Percentiles rank a stretch among this genome's conserved stretches.
Evolutionary conservation across 2,329 filamentous ascomycete species (phyloP).

Genomic region (Apiospora saccharicola): DNA sequence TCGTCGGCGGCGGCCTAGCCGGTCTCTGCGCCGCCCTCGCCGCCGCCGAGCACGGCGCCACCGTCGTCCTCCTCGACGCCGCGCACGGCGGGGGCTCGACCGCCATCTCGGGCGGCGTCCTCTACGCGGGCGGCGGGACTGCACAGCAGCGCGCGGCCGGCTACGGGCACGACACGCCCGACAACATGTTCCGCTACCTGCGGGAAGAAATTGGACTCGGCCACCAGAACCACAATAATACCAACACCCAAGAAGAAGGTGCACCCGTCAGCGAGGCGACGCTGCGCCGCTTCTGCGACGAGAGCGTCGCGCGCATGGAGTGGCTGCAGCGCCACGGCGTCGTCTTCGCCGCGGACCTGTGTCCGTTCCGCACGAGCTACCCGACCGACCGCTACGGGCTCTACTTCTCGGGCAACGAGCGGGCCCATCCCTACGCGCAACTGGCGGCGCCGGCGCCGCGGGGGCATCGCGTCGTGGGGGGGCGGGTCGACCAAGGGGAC

Average conservation of each 20-base stretch:
- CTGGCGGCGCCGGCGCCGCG: slow-evolving; percentile 27
- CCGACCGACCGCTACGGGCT: slow-evolving; percentile 26
- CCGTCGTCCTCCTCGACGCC: slow-evolving; percentile 28
- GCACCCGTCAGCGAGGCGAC: slow-evolving; percentile 30
- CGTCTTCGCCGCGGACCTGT: slow-evolving; percentile 27
- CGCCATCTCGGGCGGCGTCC: slow-evolving; percentile 30
- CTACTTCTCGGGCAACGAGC: slow-evolving; percentile 29
- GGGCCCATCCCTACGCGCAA: slow-evolving; percentile 22
- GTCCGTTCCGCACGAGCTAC: slow-evolving; percentile 31
- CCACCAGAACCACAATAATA: too few relatives aligned
- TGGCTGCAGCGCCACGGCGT: slow-evolving; percentile 31
- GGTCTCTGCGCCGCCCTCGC: slow-evolving; percentile 26
- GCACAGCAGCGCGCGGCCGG: slow-evolving; percentile 29
- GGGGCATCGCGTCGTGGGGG: slow-evolving; percentile 22
- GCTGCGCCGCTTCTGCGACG: slow-evolving; percentile 31
- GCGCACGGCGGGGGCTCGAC: slow-evolving; percentile 23
- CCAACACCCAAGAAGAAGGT: too few relatives aligned
- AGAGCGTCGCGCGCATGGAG: slow-evolving; percentile 29
- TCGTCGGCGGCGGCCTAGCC: slow-evolving; percentile 24
- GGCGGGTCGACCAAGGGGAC: not conserved
- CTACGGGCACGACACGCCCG: slow-evolving; percentile 28
- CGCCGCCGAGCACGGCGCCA: slow-evolving; percentile 27
- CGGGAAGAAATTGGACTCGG: slow-evolving; percentile 27
- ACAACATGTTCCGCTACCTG: slow-evolving; percentile 31
- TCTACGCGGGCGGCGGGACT: slow-evolving; percentile 32